These are phyloP conservation scores for Ilyonectria mors-panacis DNA, from an alignment of 2,329 filamentous ascomycete genomes.

Conservation along the genomic window DNA sequence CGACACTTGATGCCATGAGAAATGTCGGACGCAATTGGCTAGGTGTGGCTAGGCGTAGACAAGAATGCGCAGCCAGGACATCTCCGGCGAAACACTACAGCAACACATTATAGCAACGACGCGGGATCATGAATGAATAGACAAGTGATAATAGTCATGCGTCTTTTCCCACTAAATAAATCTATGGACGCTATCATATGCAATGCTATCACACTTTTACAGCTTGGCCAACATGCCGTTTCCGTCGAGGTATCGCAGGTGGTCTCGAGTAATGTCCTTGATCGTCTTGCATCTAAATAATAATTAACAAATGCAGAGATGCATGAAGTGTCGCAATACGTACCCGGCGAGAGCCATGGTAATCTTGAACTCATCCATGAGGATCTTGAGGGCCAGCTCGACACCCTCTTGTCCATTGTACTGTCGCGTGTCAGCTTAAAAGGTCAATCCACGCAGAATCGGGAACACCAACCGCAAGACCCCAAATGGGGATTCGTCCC, in stretches of 20 bases:
- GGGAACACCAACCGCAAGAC: conserved; percentile 46
- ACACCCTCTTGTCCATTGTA: conserved; percentile 49
- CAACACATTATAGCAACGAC: background rate
- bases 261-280: conserved; percentile 41
- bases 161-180: background rate
- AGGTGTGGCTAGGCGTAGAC: background rate
- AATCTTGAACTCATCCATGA: conserved; percentile 45
- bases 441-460: background rate
- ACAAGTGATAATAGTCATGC: background rate
- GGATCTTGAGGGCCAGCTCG: conserved; percentile 54
- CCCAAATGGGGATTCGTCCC: conserved; percentile 55
- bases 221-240: conserved; percentile 37
- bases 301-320: background rate
- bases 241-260: conserved; percentile 35
- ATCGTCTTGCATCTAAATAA: conserved; percentile 36
- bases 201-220: conserved; percentile 15
- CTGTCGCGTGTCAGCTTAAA: conserved; percentile 28
- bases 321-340: background rate
- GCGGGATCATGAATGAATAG: background rate
- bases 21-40: background rate
- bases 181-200: conserved; percentile 1
- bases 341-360: conserved; percentile 47
- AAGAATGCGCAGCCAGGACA: too few relatives aligned
- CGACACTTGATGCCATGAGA: too few relatives aligned
- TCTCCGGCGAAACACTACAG: background rate